These are phyloP conservation scores for Rhipidocladum racemiflorum DNA, from an alignment of 176 grass and related monocot species.

Conservation along the genomic window DNA sequence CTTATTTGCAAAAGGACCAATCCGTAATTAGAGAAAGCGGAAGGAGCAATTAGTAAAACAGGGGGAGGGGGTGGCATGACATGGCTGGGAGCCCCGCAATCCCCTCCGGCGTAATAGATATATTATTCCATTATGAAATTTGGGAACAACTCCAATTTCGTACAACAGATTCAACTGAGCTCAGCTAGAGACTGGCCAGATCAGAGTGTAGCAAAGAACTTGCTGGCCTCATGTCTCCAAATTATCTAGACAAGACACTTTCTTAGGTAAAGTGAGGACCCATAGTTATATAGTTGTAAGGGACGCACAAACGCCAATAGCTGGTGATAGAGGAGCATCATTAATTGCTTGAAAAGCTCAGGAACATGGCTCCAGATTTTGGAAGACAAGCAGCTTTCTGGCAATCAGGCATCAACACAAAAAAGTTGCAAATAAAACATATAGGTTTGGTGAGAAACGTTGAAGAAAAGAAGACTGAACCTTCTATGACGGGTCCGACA, in stretches of 20 bases:
- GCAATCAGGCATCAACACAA: conserved; percentile 7
- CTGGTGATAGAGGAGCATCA: background rate
- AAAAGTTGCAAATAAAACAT: background rate
- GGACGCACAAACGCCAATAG: background rate
- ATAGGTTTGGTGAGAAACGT: conserved; percentile 31
- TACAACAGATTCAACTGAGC: background rate
- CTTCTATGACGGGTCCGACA: conserved; percentile 1
- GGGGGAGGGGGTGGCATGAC: no score
- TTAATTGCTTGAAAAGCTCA: background rate
- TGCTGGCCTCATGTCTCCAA: background rate
- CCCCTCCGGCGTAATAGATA: no score
- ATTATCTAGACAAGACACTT: background rate
- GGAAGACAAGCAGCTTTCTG: conserved; percentile 13
- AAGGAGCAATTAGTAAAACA: no score
- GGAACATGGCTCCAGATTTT: conserved; percentile 14
- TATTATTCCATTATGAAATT: no score
- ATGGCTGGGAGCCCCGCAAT: no score
- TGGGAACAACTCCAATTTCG: no score
- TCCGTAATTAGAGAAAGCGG: no score
- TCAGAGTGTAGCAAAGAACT: background rate
- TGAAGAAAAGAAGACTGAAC: conserved; percentile 15
- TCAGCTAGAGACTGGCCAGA: background rate
- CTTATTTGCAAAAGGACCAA: no score
- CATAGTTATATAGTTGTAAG: background rate
- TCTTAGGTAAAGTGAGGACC: background rate